Evolutionary conservation across 2,329 filamentous ascomycete species (phyloP).

Genomic region (Aquanectria penicillioides): DNA sequence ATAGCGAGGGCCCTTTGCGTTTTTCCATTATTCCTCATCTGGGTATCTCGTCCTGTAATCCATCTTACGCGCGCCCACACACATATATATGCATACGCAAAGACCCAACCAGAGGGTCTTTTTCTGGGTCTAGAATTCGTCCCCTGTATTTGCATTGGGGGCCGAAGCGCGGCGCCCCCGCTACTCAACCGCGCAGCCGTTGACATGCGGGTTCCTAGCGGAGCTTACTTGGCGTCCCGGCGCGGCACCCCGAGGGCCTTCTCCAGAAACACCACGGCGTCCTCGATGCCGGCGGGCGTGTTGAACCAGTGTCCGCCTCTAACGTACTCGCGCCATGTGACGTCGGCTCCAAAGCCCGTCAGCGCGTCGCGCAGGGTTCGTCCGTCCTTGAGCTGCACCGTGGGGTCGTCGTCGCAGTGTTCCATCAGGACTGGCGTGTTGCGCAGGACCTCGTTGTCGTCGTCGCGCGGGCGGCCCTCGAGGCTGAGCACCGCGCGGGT

Average conservation of each 20-base stretch:
- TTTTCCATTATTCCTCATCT: no score
- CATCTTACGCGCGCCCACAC: no score
- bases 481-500: conserved; percentile 47
- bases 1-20: no score
- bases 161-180: no score
- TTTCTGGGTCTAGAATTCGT: no score
- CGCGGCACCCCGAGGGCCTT: background rate
- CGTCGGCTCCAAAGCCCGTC: conserved; percentile 48
- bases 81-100: no score
- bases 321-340: conserved; percentile 54
- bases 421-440: conserved; percentile 56
- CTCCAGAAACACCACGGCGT: conserved; percentile 49
- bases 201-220: no score
- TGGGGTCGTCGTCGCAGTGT: conserved; percentile 55
- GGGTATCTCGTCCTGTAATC: no score
- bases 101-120: no score
- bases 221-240: no score
- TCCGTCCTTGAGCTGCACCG: conserved; percentile 51
- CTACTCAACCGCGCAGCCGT: no score
- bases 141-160: no score
- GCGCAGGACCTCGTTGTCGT: conserved; percentile 43
- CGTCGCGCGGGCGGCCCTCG: conserved; percentile 21
- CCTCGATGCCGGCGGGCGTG: conserved; percentile 54
- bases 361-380: conserved; percentile 48
- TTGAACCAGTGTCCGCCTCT: conserved; percentile 58